Evolutionary conservation across 179 eudicot genomes (phyloP), one percentile per base, ranked within the genome.

Genomic region (Drosera spatulata): DNA sequence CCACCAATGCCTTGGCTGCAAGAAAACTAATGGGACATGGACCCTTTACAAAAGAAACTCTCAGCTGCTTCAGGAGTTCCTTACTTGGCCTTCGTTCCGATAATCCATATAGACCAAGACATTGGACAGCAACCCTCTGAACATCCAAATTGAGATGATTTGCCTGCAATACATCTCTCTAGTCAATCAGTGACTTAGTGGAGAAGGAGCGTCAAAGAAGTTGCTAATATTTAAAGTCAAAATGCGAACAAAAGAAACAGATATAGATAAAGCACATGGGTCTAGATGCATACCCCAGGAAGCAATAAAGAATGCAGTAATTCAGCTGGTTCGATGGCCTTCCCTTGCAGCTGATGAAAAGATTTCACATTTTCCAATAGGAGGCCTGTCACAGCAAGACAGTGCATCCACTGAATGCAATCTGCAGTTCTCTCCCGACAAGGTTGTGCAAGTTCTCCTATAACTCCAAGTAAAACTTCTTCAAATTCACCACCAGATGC

Each of bases 351-450:
- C 70, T 67, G 74, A 61, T 71, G 78, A 50, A 83, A 73, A 14
- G 96, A 87, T 60, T 77, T 79, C 48, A 81, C 48, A 64, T 82
- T 85, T 71, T 90, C 95, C 73, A 90, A 77, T 39, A 94, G 76
- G 62, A 94, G 85, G 37, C 84, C 91, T 41, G 73, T 57, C 67
- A 94, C 87, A 46, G 99, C 88, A 62, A 94, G 79, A 73, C 99
- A 90, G 69, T 94, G 99, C 81, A 90, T 77, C 99, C 97, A 94
- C 74, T 87, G 87, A 71, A 75, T 66, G 73, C 77, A 80, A 60
- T 90, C 91, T 39, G 99, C 99, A 53, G 88, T 82, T 73, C 97
- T 85, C 75, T 94, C 97, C 63, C 97, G 82, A 78, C 97, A 94
- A 53, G 97, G 95, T 68, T 54, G 69, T 55, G 88, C 97, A 69